These are phyloP conservation scores for Stachybotrys chartarum DNA, from an alignment of 2,329 filamentous ascomycete species.

Conservation along the genomic window DNA sequence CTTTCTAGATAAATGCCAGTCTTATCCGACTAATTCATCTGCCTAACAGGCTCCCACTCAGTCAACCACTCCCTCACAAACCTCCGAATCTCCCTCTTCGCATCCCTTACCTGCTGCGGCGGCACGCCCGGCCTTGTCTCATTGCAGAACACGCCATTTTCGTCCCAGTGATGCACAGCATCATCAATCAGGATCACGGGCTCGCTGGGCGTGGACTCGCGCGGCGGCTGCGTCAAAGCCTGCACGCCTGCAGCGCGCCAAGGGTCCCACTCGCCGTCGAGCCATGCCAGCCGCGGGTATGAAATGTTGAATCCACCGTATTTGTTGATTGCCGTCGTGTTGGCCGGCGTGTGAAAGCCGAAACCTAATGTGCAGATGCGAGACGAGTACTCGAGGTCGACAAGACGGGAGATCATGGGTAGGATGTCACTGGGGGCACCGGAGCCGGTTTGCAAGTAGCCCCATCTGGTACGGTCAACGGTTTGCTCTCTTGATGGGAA, in stretches of 20 bases:
- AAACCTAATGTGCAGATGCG: conserved; percentile 61
- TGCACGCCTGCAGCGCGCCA: conserved; percentile 75
- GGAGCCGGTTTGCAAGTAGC: conserved; percentile 68
- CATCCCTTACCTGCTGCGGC: conserved; percentile 48
- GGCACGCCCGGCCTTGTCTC: conserved; percentile 55
- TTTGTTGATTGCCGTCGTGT: conserved; percentile 64
- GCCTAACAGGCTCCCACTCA: conserved; percentile 31
- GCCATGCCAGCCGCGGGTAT: conserved; percentile 65
- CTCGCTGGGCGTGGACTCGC: conserved; percentile 54
- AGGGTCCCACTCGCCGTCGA: conserved; percentile 73
- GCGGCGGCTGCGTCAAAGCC: conserved; percentile 48
- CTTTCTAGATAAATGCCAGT: not conserved
- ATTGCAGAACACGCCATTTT: conserved; percentile 51
- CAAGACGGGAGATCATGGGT: conserved; percentile 64
- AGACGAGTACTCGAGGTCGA: conserved; percentile 56
- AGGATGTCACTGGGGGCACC: conserved; percentile 56
- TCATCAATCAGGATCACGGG: conserved; percentile 66
- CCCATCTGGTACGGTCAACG: conserved; percentile 49
- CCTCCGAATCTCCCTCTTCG: conserved; percentile 49
- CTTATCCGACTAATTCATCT: not conserved
- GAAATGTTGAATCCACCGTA: conserved; percentile 67
- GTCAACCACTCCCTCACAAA: conserved; percentile 63
- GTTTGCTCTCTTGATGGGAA: not conserved
- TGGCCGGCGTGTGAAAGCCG: conserved; percentile 56
- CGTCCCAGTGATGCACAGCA: conserved; percentile 80